Evolutionary conservation across 2,329 filamentous ascomycete species (phyloP).

Genomic region (Diplodia seriata): DNA sequence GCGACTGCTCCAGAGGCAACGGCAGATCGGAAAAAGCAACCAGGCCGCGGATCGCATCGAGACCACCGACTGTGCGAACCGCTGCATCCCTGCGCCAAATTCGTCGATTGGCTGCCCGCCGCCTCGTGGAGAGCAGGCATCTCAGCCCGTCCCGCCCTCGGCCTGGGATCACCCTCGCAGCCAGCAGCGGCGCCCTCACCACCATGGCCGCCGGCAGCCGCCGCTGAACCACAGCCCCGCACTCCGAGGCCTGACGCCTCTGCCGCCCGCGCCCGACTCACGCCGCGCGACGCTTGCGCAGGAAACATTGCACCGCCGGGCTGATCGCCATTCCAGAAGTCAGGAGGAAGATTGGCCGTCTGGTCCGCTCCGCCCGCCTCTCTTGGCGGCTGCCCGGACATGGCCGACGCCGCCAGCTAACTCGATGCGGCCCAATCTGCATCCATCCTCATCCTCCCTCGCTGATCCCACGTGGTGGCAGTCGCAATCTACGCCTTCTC

Average conservation of each 20-base stretch:
- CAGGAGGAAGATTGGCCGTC: background rate
- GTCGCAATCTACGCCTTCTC: conserved; percentile 16
- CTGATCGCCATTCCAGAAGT: conserved; percentile 1
- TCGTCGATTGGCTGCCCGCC: background rate
- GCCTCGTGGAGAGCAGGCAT: conserved; percentile 28
- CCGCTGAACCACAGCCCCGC: background rate
- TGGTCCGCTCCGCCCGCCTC: background rate
- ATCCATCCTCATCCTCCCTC: too few relatives aligned
- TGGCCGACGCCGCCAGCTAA: background rate
- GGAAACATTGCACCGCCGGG: background rate
- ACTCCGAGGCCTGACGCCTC: background rate
- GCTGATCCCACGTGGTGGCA: background rate
- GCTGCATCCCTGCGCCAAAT: too few relatives aligned
- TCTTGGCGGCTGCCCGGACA: background rate
- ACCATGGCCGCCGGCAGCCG: background rate
- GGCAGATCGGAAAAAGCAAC: background rate
- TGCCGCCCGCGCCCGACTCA: background rate
- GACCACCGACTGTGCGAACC: background rate
- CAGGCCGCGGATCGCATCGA: conserved; percentile 12
- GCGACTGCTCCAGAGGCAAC: background rate
- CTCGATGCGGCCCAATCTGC: background rate
- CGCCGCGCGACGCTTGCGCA: background rate
- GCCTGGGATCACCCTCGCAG: conserved; percentile 15
- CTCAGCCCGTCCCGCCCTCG: conserved; percentile 12
- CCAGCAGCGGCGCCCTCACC: background rate